phyloP scores from a whole-genome alignment of 1,284 basidiomycete genomes.

The Rhizoctonia solani region DNA sequence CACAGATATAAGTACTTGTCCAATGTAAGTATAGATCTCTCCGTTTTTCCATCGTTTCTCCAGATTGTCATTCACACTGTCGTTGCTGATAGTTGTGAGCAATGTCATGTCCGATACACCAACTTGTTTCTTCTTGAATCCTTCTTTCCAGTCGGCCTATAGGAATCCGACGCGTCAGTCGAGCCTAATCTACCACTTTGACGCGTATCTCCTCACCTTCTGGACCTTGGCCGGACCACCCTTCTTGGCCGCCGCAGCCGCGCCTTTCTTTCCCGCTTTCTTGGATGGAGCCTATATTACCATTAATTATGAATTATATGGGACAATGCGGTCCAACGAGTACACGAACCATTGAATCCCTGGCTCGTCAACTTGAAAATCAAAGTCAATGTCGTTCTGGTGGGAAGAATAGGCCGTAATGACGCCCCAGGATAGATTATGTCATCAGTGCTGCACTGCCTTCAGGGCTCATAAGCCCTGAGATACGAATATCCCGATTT shows the following conservation, averaged over 20 bases:
- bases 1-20: slow-evolving; percentile 95
- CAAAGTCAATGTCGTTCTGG: too few species aligned
- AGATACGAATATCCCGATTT: too few species aligned
- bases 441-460: too few species aligned
- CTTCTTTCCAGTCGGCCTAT: slow-evolving; percentile 97
- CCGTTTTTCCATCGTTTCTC: slow-evolving; percentile 93
- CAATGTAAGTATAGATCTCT: slow-evolving; percentile 99
- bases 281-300: slow-evolving; percentile 86
- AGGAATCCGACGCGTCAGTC: neutral
- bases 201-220: slow-evolving; percentile 57
- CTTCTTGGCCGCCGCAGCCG: slow-evolving; percentile 60
- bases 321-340: neutral
- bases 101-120: slow-evolving; percentile 99
- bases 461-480: too few species aligned
- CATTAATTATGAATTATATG: too few species aligned
- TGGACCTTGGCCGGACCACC: slow-evolving; percentile 64
- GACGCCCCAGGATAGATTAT: too few species aligned
- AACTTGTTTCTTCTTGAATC: slow-evolving; percentile 96
- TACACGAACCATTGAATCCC: slow-evolving; percentile 1
- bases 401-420: too few species aligned
- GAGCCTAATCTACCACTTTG: slow-evolving; percentile 13
- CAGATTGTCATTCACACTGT: slow-evolving; percentile 97
- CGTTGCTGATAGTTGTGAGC: slow-evolving; percentile 95
- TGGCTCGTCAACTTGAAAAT: slow-evolving; percentile 29
- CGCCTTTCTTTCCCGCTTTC: slow-evolving; percentile 87